phyloP scores from a whole-genome alignment of 495 filamentous ascomycete species.

The Daldinia decipiens region DNA sequence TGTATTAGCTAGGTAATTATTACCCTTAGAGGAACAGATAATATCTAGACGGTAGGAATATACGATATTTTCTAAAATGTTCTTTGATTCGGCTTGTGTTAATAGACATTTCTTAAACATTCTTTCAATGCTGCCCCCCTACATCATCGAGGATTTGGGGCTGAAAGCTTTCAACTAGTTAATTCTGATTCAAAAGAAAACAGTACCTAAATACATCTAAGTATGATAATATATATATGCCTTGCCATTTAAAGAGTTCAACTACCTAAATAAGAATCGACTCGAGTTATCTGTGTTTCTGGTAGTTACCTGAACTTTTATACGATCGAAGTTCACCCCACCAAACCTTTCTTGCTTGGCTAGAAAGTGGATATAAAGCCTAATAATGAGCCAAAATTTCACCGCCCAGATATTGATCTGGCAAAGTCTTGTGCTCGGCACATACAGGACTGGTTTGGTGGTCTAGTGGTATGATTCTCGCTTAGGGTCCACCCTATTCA shows the following conservation, averaged over 20 bases:
- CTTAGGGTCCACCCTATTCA: constrained; percentile 29
- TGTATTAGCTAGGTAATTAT: too few relatives aligned
- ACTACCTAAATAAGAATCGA: background rate
- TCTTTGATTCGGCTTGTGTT: too few relatives aligned
- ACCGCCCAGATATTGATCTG: background rate
- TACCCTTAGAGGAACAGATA: too few relatives aligned
- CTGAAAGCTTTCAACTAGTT: too few relatives aligned
- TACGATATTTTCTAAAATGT: too few relatives aligned
- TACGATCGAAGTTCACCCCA: background rate
- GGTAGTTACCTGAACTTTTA: background rate
- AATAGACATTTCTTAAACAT: background rate
- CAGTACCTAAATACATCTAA: too few relatives aligned
- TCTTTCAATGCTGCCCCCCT: background rate
- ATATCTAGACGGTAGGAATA: too few relatives aligned
- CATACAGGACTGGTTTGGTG: constrained; percentile 10
- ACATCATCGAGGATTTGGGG: background rate
- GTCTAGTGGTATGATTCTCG: constrained; percentile 44
- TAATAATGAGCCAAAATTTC: background rate
- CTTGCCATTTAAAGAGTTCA: too few relatives aligned
- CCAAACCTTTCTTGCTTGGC: background rate
- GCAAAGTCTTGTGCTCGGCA: background rate
- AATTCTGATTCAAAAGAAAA: too few relatives aligned
- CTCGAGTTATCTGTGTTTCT: background rate
- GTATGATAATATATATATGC: too few relatives aligned
- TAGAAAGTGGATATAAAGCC: background rate